Evolutionary conservation across 495 filamentous ascomycete species (phyloP).

Genomic region (Cudoniella acicularis): DNA sequence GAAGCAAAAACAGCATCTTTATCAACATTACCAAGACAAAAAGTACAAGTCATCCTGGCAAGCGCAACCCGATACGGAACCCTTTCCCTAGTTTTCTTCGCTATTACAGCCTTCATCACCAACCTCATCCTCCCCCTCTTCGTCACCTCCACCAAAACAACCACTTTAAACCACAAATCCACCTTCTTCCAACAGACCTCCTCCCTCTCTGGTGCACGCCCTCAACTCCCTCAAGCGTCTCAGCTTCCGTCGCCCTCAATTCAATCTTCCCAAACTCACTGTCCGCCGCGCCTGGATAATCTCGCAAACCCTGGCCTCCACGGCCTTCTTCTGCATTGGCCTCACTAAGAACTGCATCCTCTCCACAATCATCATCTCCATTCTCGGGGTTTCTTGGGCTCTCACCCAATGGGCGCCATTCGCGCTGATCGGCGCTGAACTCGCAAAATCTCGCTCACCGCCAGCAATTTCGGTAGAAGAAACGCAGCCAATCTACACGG

Average conservation of each 20-base stretch:
- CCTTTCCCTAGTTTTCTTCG: not conserved
- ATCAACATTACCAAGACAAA: not conserved
- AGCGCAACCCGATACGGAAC: not conserved
- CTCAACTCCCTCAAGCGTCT: no score
- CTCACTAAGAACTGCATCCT: not conserved
- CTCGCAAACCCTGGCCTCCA: not conserved
- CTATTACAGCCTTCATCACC: not conserved
- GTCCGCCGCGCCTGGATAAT: not conserved
- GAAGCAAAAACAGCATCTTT: not conserved
- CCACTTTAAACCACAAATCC: not conserved
- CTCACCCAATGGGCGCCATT: constrained; percentile 7
- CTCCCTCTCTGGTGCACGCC: no score
- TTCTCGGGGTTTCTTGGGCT: constrained; percentile 3
- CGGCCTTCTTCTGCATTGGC: constrained; percentile 1
- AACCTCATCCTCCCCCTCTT: not conserved
- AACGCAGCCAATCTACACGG: not conserved
- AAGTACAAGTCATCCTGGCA: not conserved
- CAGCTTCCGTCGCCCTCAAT: no score
- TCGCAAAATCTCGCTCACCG: not conserved
- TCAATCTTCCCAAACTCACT: not conserved
- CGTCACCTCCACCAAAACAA: not conserved
- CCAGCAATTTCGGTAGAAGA: not conserved
- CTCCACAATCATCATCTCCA: not conserved
- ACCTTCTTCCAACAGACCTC: no score
- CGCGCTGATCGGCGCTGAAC: constrained; percentile 1